A percentile compares a stretch with the other conserved stretches of the same genome.
These are phyloP conservation scores for Apiospora koreana DNA, from an alignment of 2,329 filamentous ascomycete species.

Conservation along the genomic window DNA sequence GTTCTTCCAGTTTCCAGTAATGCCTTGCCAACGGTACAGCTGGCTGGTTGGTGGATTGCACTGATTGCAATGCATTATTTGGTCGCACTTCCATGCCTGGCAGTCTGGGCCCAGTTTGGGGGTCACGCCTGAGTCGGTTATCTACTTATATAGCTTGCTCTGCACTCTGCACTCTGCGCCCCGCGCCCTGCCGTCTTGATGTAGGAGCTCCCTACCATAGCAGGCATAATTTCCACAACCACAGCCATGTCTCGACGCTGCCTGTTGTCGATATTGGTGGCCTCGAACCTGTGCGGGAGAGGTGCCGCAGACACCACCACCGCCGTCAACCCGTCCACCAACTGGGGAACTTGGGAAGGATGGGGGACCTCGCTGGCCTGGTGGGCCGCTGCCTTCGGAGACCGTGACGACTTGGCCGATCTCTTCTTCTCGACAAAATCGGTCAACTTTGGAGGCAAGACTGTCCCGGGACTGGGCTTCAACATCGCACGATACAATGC, in stretches of 20 bases:
- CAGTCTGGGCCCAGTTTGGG: neutral
- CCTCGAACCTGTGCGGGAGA: neutral
- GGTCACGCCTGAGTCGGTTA: neutral
- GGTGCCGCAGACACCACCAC: constrained; percentile 31
- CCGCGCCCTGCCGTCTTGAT: neutral
- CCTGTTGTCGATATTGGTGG: neutral
- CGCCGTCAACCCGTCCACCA: constrained; percentile 33
- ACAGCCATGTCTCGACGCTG: neutral
- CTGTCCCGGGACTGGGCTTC: constrained; percentile 40
- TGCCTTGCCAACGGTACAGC: neutral
- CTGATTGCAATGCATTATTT: neutral
- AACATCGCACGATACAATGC: constrained; percentile 46
- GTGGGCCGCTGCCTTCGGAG: constrained; percentile 44
- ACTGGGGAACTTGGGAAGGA: constrained; percentile 44
- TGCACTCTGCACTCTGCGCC: too few species aligned
- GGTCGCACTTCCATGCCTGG: neutral
- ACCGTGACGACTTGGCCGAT: constrained; percentile 40
- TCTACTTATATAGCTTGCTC: neutral
- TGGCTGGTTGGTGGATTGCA: neutral
- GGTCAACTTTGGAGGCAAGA: constrained; percentile 29
- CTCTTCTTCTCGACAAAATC: constrained; percentile 40
- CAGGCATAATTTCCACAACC: neutral
- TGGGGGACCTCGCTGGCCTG: constrained; percentile 46
- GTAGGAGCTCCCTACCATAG: neutral
- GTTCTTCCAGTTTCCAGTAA: neutral